A percentile compares a stretch with the other conserved stretches of the same genome.
Conservation (phyloP, 2,329 filamentous ascomycete genomes). For the Endocalyx cinctus region DNA sequence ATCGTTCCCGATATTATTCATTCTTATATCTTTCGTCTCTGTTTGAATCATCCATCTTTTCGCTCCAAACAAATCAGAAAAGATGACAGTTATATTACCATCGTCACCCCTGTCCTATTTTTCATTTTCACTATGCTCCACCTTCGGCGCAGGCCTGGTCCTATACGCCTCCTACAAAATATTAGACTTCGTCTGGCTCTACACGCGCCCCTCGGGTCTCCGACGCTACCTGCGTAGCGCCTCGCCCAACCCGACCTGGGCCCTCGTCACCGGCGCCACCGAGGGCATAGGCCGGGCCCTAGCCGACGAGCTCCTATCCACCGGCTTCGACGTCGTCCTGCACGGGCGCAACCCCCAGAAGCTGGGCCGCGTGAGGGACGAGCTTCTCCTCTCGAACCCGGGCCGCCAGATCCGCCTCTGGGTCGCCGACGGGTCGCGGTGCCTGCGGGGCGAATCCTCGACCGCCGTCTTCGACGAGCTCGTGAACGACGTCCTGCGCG, state of each 20-base stretch:
- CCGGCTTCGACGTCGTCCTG: constrained; percentile 52
- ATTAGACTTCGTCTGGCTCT: background rate
- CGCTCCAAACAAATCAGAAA: constrained; percentile 14
- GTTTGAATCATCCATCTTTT: no score
- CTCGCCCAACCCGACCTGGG: constrained; percentile 31
- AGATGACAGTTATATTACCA: constrained; percentile 6
- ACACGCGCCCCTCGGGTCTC: constrained; percentile 11
- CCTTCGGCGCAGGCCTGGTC: background rate
- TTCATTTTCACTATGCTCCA: background rate
- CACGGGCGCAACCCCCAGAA: constrained; percentile 52
- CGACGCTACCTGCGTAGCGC: constrained; percentile 17
- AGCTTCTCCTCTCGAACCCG: constrained; percentile 37
- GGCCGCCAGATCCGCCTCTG: constrained; percentile 32
- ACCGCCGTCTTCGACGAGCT: no score
- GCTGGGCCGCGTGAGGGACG: constrained; percentile 34
- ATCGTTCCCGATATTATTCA: no score
- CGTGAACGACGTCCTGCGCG: constrained; percentile 17
- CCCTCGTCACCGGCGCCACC: constrained; percentile 48
- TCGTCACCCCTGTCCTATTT: no score
- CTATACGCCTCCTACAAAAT: background rate
- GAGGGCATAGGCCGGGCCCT: constrained; percentile 52
- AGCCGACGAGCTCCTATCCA: constrained; percentile 43
- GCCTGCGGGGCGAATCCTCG: background rate
- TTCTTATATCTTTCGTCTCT: no score
- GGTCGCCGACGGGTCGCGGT: constrained; percentile 33